Evolutionary conservation across 2,329 filamentous ascomycete genomes (phyloP), one percentile per base, ranked within the genome.

Genomic region (Leptographium galeiforme): DNA sequence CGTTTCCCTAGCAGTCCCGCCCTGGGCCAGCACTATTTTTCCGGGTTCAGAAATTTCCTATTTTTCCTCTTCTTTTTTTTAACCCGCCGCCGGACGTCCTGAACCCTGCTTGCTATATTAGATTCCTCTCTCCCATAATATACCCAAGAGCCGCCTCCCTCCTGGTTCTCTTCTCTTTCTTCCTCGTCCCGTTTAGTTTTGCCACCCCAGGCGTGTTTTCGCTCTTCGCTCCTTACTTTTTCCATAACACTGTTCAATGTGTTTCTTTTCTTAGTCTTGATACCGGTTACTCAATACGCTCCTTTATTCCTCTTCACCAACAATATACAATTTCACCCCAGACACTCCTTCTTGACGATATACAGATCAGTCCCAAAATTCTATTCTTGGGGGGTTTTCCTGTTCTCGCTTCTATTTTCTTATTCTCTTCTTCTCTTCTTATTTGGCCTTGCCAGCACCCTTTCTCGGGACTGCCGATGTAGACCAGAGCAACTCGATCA

Each of bases 121-220:
- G 39, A 64, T 62, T 60, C 56, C 56, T 60, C 63, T 66, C 64
- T 67, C 68, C 67, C 72, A 72, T 72, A 72, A 64, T 63, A 68
- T 64, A 65, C 67, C 25, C 72, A 72, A 71, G 74, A 78, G 74
- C 75, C 75, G 75, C 34, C 8, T 11, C 33, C 3, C 50, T 30
- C 41, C 16, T 6, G 8, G 11, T 36, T 33, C 51, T 52, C 50
- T 36, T 53, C 49, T 48, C 48, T 46, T 46, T 39, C 25, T 41
- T 51, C 40, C 40, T 45, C 48, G n/a, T 67, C 67, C 65, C 64
- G 63, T 69, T 66, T 49, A 13, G 38, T 48, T 52, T 51, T 44
- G 25, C 47, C 30, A 25, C 41, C 33, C 51, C 36, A 47, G 47
- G 40, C 53, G n/a, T 45, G 18, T 44, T 34, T 12, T 44, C 18